Evolutionary conservation across 805 yeast genomes (phyloP).

Genomic region (Saturnispora hagleri): DNA sequence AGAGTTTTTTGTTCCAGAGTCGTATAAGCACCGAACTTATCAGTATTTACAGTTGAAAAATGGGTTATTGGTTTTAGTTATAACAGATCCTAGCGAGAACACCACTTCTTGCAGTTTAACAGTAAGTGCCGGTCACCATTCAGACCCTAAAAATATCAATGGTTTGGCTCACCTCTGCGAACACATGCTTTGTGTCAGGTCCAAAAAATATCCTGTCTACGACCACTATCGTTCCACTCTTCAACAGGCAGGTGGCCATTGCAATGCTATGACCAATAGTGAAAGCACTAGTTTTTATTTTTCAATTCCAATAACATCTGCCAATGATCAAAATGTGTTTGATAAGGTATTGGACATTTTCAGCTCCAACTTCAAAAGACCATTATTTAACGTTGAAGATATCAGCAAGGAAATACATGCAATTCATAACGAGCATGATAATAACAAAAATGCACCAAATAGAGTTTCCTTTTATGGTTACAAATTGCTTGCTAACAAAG

Average conservation of each 20-base stretch:
- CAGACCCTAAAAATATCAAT: slow-evolving; percentile 58
- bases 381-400: slow-evolving; percentile 36
- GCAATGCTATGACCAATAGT: slow-evolving; percentile 63
- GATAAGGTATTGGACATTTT: slow-evolving; percentile 40
- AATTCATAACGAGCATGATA: slow-evolving; percentile 56
- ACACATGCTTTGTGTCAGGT: slow-evolving; percentile 55
- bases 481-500: slow-evolving; percentile 36
- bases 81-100: slow-evolving; percentile 66
- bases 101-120: slow-evolving; percentile 62
- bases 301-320: slow-evolving; percentile 40
- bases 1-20: slow-evolving; percentile 11
- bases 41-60: slow-evolving; percentile 48
- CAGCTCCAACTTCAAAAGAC: slow-evolving; percentile 41
- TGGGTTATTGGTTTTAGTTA: slow-evolving; percentile 56
- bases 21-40: slow-evolving; percentile 29
- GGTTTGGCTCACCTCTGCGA: slow-evolving; percentile 92
- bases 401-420: slow-evolving; percentile 48
- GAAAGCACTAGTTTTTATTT: slow-evolving; percentile 58
- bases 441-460: slow-evolving; percentile 35
- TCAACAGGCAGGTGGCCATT: slow-evolving; percentile 41
- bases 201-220: slow-evolving; percentile 43
- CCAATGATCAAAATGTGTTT: slow-evolving; percentile 28
- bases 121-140: slow-evolving; percentile 72
- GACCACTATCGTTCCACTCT: slow-evolving; percentile 37
- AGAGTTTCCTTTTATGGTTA: slow-evolving; percentile 53